phyloP scores from a whole-genome alignment of 805 yeast genomes.

The Wickerhamomyces ciferrii region DNA sequence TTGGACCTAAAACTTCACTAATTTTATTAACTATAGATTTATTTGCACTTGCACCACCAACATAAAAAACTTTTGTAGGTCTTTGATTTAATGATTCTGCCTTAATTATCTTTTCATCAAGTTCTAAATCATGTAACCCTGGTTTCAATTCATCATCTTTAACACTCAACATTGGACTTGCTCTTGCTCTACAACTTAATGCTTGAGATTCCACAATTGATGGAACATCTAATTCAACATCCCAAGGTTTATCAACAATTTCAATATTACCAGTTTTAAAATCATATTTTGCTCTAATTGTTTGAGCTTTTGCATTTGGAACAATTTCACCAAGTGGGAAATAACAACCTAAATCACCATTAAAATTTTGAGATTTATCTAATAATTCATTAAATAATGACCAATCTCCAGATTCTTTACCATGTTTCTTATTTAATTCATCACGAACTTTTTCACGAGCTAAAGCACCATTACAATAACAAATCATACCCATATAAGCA shows the following conservation, averaged over 20 bases:
- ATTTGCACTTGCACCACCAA: slow-evolving; percentile 85
- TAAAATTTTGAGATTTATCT: slow-evolving; percentile 27
- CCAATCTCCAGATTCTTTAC: slow-evolving; percentile 42
- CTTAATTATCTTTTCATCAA: slow-evolving; percentile 26
- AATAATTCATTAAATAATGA: slow-evolving; percentile 52
- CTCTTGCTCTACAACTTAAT: slow-evolving; percentile 72
- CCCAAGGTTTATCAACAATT: slow-evolving; percentile 33
- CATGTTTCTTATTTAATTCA: slow-evolving; percentile 43
- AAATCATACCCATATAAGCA: slow-evolving; percentile 91
- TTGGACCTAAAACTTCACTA: slow-evolving; percentile 60
- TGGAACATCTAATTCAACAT: slow-evolving; percentile 59
- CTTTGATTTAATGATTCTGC: slow-evolving; percentile 24
- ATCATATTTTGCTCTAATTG: slow-evolving; percentile 43
- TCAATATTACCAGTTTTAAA: slow-evolving; percentile 22
- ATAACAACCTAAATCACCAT: slow-evolving; percentile 63
- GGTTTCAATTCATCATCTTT: slow-evolving; percentile 4
- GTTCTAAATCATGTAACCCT: slow-evolving; percentile 15
- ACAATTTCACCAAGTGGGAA: slow-evolving; percentile 91
- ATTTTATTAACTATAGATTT: slow-evolving; percentile 60
- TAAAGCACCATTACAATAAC: slow-evolving; percentile 86
- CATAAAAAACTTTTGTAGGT: slow-evolving; percentile 73
- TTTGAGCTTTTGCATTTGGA: slow-evolving; percentile 70
- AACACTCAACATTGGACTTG: slow-evolving; percentile 66
- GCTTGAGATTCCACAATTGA: slow-evolving; percentile 87
- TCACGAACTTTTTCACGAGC: slow-evolving; percentile 79